Conservation (phyloP, 108 stramenopile genomes). For the Skeletonema costatum region DNA sequence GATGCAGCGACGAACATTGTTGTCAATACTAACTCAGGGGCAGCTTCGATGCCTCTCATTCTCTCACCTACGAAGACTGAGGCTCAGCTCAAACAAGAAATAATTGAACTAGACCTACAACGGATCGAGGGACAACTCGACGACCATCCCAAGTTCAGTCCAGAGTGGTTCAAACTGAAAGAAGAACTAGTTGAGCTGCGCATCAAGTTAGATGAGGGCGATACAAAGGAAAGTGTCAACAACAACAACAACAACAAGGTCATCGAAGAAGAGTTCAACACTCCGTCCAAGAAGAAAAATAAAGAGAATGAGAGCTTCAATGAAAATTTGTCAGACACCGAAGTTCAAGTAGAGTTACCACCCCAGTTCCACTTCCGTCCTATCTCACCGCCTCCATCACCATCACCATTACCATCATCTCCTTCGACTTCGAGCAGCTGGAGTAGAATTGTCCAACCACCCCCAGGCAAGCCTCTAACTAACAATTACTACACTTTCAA, state of each 20-base stretch:
- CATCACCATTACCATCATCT: neutral
- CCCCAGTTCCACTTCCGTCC: neutral
- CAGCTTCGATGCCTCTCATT: neutral
- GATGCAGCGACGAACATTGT: too few relatives aligned
- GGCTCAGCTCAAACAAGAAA: neutral
- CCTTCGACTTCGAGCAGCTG: neutral
- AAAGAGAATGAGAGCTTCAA: neutral
- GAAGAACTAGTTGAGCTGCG: constrained; percentile 19
- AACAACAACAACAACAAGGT: neutral
- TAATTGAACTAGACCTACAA: neutral
- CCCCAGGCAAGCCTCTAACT: neutral
- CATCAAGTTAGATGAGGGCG: constrained; percentile 6
- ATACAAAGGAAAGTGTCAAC: neutral
- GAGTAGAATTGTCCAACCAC: neutral
- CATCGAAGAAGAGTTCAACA: neutral
- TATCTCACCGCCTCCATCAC: constrained; percentile 1
- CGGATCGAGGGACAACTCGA: constrained; percentile 11
- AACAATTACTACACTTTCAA: neutral
- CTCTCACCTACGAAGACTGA: neutral
- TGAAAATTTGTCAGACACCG: neutral
- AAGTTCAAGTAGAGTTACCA: neutral
- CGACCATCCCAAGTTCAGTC: constrained; percentile 6
- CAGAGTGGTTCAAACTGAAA: constrained; percentile 25
- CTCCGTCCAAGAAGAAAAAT: neutral
- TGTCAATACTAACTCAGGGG: too few relatives aligned